Conservation (phyloP, 345 rosid genomes). For the Jatropha curcas region DNA sequence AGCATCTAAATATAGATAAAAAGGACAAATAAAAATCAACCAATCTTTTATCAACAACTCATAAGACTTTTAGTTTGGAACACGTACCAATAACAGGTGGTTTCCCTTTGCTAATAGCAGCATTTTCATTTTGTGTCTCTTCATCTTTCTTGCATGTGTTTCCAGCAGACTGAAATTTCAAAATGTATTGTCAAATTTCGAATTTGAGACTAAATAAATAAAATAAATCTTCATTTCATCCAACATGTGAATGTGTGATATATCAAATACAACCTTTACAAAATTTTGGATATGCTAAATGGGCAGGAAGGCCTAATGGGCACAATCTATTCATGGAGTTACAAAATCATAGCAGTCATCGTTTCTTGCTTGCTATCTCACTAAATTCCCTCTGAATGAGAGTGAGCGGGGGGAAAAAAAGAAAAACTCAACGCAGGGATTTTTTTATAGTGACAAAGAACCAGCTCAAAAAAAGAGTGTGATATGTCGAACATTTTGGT, state of each 20-base stretch:
- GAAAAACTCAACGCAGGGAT: not conserved
- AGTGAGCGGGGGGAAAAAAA: not conserved
- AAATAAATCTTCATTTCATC: not conserved
- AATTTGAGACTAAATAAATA: not conserved
- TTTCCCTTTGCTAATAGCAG: constrained; percentile 36
- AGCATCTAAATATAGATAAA: not conserved
- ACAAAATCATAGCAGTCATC: too few species aligned
- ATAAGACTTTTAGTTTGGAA: not conserved
- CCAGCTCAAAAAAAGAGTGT: not conserved
- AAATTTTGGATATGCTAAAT: not conserved
- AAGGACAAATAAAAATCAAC: not conserved
- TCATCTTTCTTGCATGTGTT: constrained; percentile 55
- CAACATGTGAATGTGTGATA: too few species aligned
- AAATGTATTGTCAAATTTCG: constrained; percentile 13
- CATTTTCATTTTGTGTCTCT: constrained; percentile 42
- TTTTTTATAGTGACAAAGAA: not conserved
- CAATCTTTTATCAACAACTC: not conserved
- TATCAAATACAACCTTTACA: not conserved
- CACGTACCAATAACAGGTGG: constrained; percentile 47
- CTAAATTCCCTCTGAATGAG: not conserved
- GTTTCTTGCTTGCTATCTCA: not conserved
- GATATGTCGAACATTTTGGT: not conserved
- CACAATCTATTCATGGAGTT: not conserved
- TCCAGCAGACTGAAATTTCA: constrained; percentile 73
- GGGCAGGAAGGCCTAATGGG: not conserved